Base-by-base conservation (phyloP, 2,329 filamentous ascomycete genomes). In the Fusarium tricinctum region DNA sequence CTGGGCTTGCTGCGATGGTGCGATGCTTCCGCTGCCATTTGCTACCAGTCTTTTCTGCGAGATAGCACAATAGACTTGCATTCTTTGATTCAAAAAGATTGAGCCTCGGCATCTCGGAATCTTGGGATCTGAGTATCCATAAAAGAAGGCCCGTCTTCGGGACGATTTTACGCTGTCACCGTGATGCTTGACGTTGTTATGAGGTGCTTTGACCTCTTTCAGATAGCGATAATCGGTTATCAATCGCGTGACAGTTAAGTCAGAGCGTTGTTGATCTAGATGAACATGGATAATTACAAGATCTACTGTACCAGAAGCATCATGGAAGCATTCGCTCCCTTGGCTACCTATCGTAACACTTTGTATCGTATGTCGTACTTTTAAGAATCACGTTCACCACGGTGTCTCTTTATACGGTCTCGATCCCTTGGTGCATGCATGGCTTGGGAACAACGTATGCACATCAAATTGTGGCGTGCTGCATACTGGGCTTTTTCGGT, bases 41-140 rank as follows among this genome's bases (percentile, higher is more conserved):
- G 33, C 43, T n/a, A 44, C 40, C 42, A 53, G 55, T 62, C 58
- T 62, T 51, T 62, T 61, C 57, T 61, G 54, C 59, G 33, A 46
- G 45, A 20, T 13, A 35, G 65, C 55, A 66, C 38, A 69, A 68
- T 66, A 68, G 65, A 69, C 43, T 62, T 63, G 48, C 28, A 44
- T 47, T 66, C 32, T 62, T 51, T 56, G 33, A 51, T 48, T 23
- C 38, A 51, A 57, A 13, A 13, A 19, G 8, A 28, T 13, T 40
- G 30, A 13, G 17, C 20, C 20, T 30, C 20, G 30, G 20, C 48
- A 30, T 30, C 13, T 33, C 30, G 30, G 30, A 2, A 38, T 38
- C 15, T 5, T 23, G 26, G 26, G 26, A 28, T 28, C 26, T 28
- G 19, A 19, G 40, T 54, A 32, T 26, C 43, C 61, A 47, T 38